phyloP scores from a whole-genome alignment of 305 asterid genomes.

The Fraxinus baroniana region DNA sequence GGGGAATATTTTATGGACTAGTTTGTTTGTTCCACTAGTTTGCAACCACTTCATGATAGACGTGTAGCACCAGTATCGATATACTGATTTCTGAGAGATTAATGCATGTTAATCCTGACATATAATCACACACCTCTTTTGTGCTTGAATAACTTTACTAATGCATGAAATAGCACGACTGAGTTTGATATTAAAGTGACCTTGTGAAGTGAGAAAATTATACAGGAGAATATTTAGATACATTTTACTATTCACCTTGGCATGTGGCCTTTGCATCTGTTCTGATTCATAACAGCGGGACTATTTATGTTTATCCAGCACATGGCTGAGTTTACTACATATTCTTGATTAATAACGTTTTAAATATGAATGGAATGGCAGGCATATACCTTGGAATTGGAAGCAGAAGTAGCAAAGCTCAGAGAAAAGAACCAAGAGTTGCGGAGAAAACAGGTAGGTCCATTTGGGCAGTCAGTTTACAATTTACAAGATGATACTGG shows the following conservation, averaged over 20 bases:
- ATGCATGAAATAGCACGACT: neutral
- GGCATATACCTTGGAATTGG: slow-evolving; percentile 93
- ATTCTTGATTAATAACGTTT: slow-evolving; percentile 1
- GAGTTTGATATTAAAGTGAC: slow-evolving; percentile 2
- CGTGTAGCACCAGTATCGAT: neutral
- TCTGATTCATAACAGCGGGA: neutral
- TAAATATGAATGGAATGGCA: slow-evolving; percentile 28
- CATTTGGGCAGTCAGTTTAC: slow-evolving; percentile 7
- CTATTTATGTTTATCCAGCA: neutral
- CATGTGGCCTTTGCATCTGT: neutral
- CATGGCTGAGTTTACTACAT: neutral
- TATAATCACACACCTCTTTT: neutral
- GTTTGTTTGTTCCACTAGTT: neutral
- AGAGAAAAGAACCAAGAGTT: slow-evolving; percentile 67
- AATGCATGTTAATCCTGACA: neutral
- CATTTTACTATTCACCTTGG: neutral
- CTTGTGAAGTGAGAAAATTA: neutral
- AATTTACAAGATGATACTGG: neutral
- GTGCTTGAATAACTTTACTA: neutral
- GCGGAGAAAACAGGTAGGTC: slow-evolving; percentile 70
- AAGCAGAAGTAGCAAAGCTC: slow-evolving; percentile 87
- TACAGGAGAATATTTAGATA: neutral
- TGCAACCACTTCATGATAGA: neutral
- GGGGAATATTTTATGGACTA: neutral
- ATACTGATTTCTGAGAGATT: neutral